These are phyloP conservation scores for Colletotrichum sidae DNA, from an alignment of 2,329 filamentous ascomycete species.

Conservation along the genomic window DNA sequence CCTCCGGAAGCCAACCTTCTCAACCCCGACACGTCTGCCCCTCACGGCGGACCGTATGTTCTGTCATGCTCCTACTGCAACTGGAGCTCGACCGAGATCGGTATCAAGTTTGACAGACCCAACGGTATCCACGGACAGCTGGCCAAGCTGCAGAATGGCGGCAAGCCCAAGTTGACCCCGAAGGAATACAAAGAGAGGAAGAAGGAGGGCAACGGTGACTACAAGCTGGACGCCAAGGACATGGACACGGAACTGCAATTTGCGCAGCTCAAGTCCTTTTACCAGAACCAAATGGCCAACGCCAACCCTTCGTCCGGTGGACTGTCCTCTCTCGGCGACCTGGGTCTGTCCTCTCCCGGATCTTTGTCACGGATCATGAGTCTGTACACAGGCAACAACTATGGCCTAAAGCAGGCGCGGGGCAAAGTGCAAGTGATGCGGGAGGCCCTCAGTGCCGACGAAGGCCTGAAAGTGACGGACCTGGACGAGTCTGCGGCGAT, in stretches of 20 bases:
- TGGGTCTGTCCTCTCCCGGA: slow-evolving; percentile 80
- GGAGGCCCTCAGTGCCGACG: slow-evolving; percentile 76
- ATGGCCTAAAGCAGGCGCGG: slow-evolving; percentile 75
- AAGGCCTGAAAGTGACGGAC: slow-evolving; percentile 76
- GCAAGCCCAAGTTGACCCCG: slow-evolving; percentile 60
- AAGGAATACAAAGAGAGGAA: slow-evolving; percentile 65
- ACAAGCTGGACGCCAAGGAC: slow-evolving; percentile 54
- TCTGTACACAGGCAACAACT: slow-evolving; percentile 78
- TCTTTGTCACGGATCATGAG: slow-evolving; percentile 92
- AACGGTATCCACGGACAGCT: slow-evolving; percentile 88
- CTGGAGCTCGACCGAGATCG: slow-evolving; percentile 92
- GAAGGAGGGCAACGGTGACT: slow-evolving; percentile 60
- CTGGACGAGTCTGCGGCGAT: slow-evolving; percentile 73
- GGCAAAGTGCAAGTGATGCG: slow-evolving; percentile 74
- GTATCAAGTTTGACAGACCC: slow-evolving; percentile 88
- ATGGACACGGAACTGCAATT: slow-evolving; percentile 79
- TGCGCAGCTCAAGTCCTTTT: slow-evolving; percentile 80
- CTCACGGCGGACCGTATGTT: slow-evolving; percentile 71
- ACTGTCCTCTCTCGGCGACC: slow-evolving; percentile 56
- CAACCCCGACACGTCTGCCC: slow-evolving; percentile 53
- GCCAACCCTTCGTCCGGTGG: slow-evolving; percentile 64
- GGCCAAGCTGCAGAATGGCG: slow-evolving; percentile 74
- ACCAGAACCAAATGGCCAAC: slow-evolving; percentile 80
- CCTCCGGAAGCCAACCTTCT: slow-evolving; percentile 56
- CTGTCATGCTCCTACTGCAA: slow-evolving; percentile 91